Evolutionary conservation across 75 land plant genomes (phyloP), one percentile per base, ranked within the genome.

Genomic region (Picea glauca): DNA sequence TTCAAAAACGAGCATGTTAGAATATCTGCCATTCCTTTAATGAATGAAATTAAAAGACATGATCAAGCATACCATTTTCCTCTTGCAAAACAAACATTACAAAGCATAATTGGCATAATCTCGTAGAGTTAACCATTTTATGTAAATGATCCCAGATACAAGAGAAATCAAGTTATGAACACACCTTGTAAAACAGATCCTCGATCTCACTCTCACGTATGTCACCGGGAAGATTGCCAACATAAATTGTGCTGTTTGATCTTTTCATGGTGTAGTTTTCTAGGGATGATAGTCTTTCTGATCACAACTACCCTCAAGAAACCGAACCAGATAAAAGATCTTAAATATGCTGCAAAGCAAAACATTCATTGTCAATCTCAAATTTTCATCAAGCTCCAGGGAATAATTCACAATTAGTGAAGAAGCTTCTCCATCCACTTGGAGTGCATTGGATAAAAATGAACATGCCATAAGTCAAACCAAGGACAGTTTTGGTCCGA

Each of bases 201-300:
- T 81, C 70, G 18, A 81, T 81, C 79, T 81, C 82, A 78, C 57
- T 20, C 58, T 81, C 82, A 14, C 54, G n/a, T 43, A 81, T 33
- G 43, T 81, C 82, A 14, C 81, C 81, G 4, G 82, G 82, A 56
- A 81, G 82, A 63, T 81, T 81, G 0, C 82, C 82, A 78, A 81
- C 82, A 78, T 81, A 81, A 60, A 81, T 78, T 5, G 81, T 78
- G 50, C 72, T 17, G 81, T 81, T 81, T 60, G 82, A 76, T 57
- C 86, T 85, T 63, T 79, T 78, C 86, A 81, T 85, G 26, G 26
- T 81, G 77, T 85, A 46, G 77, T 59, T 78, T 13, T 15, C 3
- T 70, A 18, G 54, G 3, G 54, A 70, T 70, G 50, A 67, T 18
- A 30, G 54, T 6, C 54, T 9, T 21, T 26, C 46, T 65, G 23